These are phyloP conservation scores for Botrytis porri DNA, from an alignment of 2,329 filamentous ascomycete genomes.

Conservation along the genomic window DNA sequence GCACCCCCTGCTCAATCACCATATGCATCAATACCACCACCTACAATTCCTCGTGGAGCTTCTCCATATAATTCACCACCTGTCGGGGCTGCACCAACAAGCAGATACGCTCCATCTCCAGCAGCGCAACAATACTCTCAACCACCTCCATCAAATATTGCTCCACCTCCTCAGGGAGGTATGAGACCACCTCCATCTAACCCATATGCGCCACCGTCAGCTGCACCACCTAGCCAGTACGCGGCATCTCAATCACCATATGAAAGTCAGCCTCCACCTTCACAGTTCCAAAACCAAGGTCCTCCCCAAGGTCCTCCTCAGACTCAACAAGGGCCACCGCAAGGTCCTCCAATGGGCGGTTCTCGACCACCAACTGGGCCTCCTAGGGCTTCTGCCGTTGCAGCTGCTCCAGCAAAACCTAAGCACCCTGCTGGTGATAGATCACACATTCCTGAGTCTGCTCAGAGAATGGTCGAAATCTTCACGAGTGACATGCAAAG, in stretches of 20 bases:
- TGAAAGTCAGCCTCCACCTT: conserved; percentile 44
- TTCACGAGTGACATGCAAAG: conserved; percentile 82
- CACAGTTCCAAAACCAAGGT: conserved; percentile 42
- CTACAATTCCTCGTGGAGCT: conserved; percentile 67
- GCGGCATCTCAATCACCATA: conserved; percentile 58
- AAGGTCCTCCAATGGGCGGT: conserved; percentile 42
- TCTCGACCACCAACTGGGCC: conserved; percentile 45
- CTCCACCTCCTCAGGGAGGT: conserved; percentile 43
- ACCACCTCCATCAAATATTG: conserved; percentile 42
- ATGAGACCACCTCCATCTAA: conserved; percentile 48
- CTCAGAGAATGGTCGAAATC: conserved; percentile 77
- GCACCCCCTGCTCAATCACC: conserved; percentile 43
- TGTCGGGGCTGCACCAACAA: conserved; percentile 63
- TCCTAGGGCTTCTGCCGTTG: conserved; percentile 14
- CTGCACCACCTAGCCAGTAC: conserved; percentile 54
- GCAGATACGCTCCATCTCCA: conserved; percentile 71
- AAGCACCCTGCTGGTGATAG: conserved; percentile 83
- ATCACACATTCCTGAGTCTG: conserved; percentile 76
- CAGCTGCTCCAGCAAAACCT: conserved; percentile 50
- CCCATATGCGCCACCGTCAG: conserved; percentile 43
- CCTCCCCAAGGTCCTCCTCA: conserved; percentile 46
- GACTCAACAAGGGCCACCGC: conserved; percentile 38
- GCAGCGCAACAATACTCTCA: conserved; percentile 52
- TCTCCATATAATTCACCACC: conserved; percentile 87
- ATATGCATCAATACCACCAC: conserved; percentile 43